Evolutionary conservation across 495 filamentous ascomycete species (phyloP).

Genomic region (Tuber brumale): DNA sequence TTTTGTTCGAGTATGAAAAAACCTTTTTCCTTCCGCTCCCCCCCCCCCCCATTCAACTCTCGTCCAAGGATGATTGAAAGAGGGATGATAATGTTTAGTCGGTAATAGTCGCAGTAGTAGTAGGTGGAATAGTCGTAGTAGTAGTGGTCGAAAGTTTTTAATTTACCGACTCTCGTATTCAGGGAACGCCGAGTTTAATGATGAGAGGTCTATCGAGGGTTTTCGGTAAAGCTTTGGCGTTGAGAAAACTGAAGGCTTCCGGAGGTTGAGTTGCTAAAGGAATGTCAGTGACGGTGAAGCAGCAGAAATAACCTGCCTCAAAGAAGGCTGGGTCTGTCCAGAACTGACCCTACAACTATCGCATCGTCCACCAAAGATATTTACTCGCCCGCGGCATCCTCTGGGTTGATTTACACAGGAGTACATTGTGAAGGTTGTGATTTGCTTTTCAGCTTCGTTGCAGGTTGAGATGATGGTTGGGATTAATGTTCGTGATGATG

Average conservation of each 20-base stretch:
- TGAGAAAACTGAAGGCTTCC: conserved; percentile 37
- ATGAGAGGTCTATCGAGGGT: conserved; percentile 36
- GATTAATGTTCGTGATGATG: not conserved
- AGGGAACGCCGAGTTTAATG: conserved; percentile 16
- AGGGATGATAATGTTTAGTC: not conserved
- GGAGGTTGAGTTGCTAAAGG: conserved; percentile 40
- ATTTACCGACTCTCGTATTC: conserved; percentile 30
- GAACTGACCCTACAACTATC: conserved; percentile 39
- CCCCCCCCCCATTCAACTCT: not conserved
- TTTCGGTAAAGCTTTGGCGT: conserved; percentile 25
- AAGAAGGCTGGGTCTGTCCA: not conserved
- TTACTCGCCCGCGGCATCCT: conserved; percentile 42
- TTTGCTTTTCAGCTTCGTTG: conserved; percentile 7
- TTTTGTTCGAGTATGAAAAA: not conserved
- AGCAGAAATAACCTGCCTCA: not conserved
- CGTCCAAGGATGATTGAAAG: conserved; percentile 10
- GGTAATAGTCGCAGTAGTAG: not conserved
- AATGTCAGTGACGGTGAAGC: conserved; percentile 6
- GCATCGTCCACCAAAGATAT: conserved; percentile 36
- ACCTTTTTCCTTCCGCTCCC: not conserved
- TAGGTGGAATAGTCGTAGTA: not conserved
- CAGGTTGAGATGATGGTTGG: not conserved
- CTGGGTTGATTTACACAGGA: conserved; percentile 42
- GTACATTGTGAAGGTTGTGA: conserved; percentile 34
- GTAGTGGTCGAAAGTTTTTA: conserved; percentile 8